A percentile compares a stretch with the other conserved stretches of the same genome.
Evolutionary conservation across 192 early-diverging fungal species (phyloP).

Genomic region (Diversispora eburnea): DNA sequence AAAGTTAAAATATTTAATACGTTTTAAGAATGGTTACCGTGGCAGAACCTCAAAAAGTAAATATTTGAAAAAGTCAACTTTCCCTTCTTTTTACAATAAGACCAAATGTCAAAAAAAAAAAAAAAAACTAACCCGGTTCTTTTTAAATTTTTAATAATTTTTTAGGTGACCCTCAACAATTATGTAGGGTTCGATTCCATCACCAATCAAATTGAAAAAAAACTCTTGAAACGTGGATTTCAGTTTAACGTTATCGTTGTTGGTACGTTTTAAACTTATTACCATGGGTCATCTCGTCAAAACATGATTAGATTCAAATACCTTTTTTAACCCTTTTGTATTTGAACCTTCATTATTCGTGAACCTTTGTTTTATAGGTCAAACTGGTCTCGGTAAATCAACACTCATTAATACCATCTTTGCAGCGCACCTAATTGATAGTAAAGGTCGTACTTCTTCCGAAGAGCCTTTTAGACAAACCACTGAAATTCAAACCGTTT

Average conservation of each 20-base stretch:
- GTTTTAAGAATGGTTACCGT: slow-evolving; percentile 10
- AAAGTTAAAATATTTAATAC: background rate
- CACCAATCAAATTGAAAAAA: slow-evolving; percentile 96
- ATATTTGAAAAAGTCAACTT: too few relatives aligned
- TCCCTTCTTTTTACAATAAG: background rate
- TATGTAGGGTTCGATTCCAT: slow-evolving; percentile 99
- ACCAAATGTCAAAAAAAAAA: background rate
- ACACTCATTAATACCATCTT: slow-evolving; percentile 99
- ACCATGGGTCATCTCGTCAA: background rate
- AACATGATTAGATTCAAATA: too few relatives aligned
- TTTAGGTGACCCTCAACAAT: slow-evolving; percentile 66
- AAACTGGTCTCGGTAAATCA: slow-evolving; percentile 96
- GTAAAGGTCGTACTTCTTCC: slow-evolving; percentile 77
- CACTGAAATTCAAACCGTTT: slow-evolving; percentile 88
- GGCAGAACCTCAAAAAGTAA: slow-evolving; percentile 28
- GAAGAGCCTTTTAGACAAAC: slow-evolving; percentile 87
- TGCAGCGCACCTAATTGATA: slow-evolving; percentile 91
- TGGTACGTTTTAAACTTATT: slow-evolving; percentile 52
- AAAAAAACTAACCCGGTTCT: background rate
- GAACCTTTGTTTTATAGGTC: slow-evolving; percentile 55
- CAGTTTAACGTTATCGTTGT: slow-evolving; percentile 98
- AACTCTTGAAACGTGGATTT: slow-evolving; percentile 95
- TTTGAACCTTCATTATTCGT: background rate
- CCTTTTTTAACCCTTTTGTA: too few relatives aligned
- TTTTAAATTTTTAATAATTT: background rate